These are phyloP conservation scores for Phytophthora nicotianae DNA, from an alignment of 352 stramenopile species.

Conservation along the genomic window DNA sequence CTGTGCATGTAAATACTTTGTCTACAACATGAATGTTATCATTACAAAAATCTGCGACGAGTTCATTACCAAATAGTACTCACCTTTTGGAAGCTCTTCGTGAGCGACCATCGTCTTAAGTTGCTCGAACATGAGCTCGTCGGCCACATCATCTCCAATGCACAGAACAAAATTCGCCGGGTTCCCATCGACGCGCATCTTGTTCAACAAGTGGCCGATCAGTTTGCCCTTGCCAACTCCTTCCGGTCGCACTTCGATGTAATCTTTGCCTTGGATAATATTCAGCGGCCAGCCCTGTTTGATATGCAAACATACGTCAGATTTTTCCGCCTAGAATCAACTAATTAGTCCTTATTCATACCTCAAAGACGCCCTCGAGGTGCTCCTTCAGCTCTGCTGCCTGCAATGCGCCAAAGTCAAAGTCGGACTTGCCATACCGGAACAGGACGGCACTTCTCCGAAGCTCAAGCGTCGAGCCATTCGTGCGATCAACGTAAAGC, in stretches of 20 bases:
- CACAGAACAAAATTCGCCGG: slow-evolving; percentile 96
- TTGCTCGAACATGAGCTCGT: slow-evolving; percentile 97
- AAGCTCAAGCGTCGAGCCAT: slow-evolving; percentile 97
- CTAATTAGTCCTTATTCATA: slow-evolving; percentile 19
- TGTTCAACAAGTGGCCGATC: slow-evolving; percentile 91
- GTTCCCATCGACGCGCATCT: slow-evolving; percentile 64
- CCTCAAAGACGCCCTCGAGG: slow-evolving; percentile 92
- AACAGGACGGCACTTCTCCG: slow-evolving; percentile 98
- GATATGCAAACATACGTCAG: not conserved
- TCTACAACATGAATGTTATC: slow-evolving; percentile 44
- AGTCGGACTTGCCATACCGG: slow-evolving; percentile 98
- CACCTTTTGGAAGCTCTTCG: slow-evolving; percentile 53
- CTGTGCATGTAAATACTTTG: slow-evolving; percentile 95
- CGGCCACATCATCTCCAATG: slow-evolving; percentile 97
- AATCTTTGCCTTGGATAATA: slow-evolving; percentile 92
- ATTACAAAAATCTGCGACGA: slow-evolving; percentile 3
- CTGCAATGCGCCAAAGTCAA: slow-evolving; percentile 98
- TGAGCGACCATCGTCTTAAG: slow-evolving; percentile 57
- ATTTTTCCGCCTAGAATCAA: not conserved
- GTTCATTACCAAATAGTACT: not conserved
- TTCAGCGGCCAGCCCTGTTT: slow-evolving; percentile 71
- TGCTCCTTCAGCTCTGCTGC: slow-evolving; percentile 97
- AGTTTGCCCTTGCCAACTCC: slow-evolving; percentile 98
- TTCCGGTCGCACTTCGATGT: slow-evolving; percentile 97
- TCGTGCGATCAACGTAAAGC: slow-evolving; percentile 97